Percentiles rank a stretch among this genome's conserved stretches.
These are phyloP conservation scores for Xylaria longipes DNA, from an alignment of 495 filamentous ascomycete species.

Conservation along the genomic window DNA sequence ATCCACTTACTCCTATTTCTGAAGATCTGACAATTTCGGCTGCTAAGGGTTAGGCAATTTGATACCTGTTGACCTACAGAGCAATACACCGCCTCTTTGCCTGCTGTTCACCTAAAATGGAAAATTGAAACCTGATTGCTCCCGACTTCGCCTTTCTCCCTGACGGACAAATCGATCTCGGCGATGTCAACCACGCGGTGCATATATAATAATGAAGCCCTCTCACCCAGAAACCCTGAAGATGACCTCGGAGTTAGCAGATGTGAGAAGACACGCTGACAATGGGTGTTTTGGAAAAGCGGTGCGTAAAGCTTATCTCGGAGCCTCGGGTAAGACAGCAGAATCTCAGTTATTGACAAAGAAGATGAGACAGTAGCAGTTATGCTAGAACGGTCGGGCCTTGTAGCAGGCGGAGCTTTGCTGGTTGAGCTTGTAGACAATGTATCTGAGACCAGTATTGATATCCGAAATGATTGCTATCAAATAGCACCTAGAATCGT, in stretches of 20 bases:
- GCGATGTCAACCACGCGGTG: not conserved
- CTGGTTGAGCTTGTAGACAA: not conserved
- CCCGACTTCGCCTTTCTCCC: not conserved
- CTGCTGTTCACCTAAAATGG: not conserved
- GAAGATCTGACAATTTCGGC: not conserved
- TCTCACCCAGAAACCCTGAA: not conserved
- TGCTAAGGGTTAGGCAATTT: not conserved
- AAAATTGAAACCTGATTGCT: not conserved
- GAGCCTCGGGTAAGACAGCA: not conserved
- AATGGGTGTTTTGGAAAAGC: not conserved
- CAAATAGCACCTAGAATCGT: not conserved
- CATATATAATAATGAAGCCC: not conserved
- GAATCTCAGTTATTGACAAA: not conserved
- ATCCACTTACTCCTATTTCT: not conserved
- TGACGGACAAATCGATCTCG: not conserved
- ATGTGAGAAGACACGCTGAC: not conserved
- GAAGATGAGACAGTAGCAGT: not conserved
- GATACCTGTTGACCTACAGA: not conserved
- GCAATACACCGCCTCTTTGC: not conserved
- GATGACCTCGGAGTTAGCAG: not conserved
- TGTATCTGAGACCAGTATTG: not conserved
- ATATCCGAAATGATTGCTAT: not conserved
- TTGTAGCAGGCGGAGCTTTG: not conserved
- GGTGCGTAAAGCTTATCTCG: not conserved
- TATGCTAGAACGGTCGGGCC: not conserved